These are phyloP conservation scores for Nitzschia inconspicua DNA, from an alignment of 108 stramenopile species.

Conservation along the genomic window DNA sequence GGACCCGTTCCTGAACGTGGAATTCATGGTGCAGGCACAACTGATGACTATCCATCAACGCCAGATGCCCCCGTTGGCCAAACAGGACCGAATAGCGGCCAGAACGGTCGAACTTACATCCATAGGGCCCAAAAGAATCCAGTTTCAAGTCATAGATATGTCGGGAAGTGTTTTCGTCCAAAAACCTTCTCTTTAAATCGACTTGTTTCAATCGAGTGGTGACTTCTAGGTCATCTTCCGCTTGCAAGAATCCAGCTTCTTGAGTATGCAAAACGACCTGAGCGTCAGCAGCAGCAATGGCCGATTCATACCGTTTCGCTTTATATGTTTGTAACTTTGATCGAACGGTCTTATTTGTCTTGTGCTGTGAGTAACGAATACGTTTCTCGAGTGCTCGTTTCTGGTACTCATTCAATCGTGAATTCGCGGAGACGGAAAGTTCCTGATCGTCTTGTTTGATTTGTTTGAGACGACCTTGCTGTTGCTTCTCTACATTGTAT, in stretches of 20 bases:
- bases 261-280: constrained; percentile 67
- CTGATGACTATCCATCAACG: constrained; percentile 77
- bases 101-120: constrained; percentile 74
- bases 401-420: constrained; percentile 37
- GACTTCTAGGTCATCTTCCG: constrained; percentile 77
- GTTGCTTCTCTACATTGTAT: constrained; percentile 17
- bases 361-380: too few relatives aligned
- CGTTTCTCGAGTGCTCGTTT: constrained; percentile 41
- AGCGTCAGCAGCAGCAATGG: constrained; percentile 71
- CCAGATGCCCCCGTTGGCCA: constrained; percentile 73
- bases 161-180: constrained; percentile 57
- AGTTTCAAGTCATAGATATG: constrained; percentile 80
- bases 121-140: constrained; percentile 55
- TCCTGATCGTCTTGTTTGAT: constrained; percentile 14
- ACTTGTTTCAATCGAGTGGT: constrained; percentile 62
- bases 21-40: constrained; percentile 63
- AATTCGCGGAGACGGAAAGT: background rate
- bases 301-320: constrained; percentile 66
- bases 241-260: constrained; percentile 61
- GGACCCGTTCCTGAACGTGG: constrained; percentile 72
- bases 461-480: constrained; percentile 2
- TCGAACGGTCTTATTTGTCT: constrained; percentile 28
- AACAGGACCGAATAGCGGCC: constrained; percentile 62
- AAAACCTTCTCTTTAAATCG: constrained; percentile 46
- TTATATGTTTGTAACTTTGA: constrained; percentile 41